Evolutionary conservation across 1,139 yeast genomes (phyloP), one percentile per base, ranked within the genome.

Genomic region (Candida dubliniensis): DNA sequence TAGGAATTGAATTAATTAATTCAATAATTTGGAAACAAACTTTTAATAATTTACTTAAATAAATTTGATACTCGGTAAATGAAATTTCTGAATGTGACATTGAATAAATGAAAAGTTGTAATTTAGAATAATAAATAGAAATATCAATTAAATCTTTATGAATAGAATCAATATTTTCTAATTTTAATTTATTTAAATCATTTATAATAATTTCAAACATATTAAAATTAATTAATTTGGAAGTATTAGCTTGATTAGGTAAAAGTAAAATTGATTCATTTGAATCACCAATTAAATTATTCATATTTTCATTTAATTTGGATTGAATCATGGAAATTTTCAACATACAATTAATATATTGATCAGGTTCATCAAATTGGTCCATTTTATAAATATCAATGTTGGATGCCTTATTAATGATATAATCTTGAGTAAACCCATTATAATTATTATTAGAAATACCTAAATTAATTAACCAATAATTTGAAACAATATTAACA

Each of bases 391-490:
- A 25, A 27, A 66, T 53, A 42, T 67, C 71, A 14, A 60, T 54
- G 48, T 59, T 65, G 25, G 69, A 58, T 0, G 74, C 60, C 45
- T 66, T 66, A 52, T 69, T 68, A 38, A 72, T 61, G 31, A 72
- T 69, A 49, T 66, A 72, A 51, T 74, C 78, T 43, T 71, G 72
- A 41, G 69, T 67, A 42, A 65, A 63, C 3, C 77, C 77, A 50
- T 69, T 68, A 43, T 64, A 64, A 50, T 66, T 66, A 43, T 69
- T 62, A 47, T 69, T 69, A 18, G 74, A 61, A 38, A 72, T 57
- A 2, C 77, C 77, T 44, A 71, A 63, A 47, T 64, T 63, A 6
- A 70, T 69, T 41, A 71, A 59, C 78, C 77, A 74, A 56, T 69
- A 71, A 54, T 70, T 72, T 10, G 76, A 68, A 52, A 71, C 70